phyloP scores from a whole-genome alignment of 768 basidiomycete genomes.

The Suillus paluster region DNA sequence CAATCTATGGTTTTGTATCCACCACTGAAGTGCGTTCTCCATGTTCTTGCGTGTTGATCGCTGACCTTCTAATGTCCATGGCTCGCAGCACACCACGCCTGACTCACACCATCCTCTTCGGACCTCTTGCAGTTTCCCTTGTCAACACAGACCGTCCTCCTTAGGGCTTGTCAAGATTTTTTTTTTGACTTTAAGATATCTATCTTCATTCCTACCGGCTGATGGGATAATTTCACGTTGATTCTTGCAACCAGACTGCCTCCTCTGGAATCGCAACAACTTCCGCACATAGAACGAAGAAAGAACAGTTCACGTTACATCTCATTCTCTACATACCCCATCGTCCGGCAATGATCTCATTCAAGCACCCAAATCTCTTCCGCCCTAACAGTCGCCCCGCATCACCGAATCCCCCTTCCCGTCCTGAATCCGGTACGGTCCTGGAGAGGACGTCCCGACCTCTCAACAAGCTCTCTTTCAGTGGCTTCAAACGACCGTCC shows the following conservation, averaged over 20 bases:
- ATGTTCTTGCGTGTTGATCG: not conserved
- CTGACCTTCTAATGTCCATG: conserved; percentile 9
- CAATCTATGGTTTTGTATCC: conserved; percentile 60
- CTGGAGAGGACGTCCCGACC: conserved; percentile 55
- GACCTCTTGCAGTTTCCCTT: conserved; percentile 60
- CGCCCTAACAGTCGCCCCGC: conserved; percentile 65
- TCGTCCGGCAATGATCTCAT: conserved; percentile 52
- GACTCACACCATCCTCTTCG: conserved; percentile 60
- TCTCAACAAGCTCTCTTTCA: conserved; percentile 61
- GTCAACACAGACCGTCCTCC: conserved; percentile 80
- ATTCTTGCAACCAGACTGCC: conserved; percentile 45
- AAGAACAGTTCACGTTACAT: not conserved
- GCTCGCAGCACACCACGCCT: conserved; percentile 30
- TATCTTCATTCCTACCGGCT: conserved; percentile 17
- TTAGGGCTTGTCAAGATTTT: conserved; percentile 48
- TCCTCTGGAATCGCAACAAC: conserved; percentile 28
- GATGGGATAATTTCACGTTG: conserved; percentile 48
- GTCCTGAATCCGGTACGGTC: conserved; percentile 34
- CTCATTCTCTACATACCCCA: conserved; percentile 16
- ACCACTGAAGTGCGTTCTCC: conserved; percentile 34
- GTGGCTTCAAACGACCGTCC: conserved; percentile 60
- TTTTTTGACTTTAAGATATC: conserved; percentile 19
- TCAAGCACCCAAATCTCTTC: conserved; percentile 71
- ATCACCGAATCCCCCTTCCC: conserved; percentile 53
- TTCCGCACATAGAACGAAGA: conserved; percentile 8